Base-by-base conservation (phyloP, 306 rosid genomes). In the Fagus sylvatica region DNA sequence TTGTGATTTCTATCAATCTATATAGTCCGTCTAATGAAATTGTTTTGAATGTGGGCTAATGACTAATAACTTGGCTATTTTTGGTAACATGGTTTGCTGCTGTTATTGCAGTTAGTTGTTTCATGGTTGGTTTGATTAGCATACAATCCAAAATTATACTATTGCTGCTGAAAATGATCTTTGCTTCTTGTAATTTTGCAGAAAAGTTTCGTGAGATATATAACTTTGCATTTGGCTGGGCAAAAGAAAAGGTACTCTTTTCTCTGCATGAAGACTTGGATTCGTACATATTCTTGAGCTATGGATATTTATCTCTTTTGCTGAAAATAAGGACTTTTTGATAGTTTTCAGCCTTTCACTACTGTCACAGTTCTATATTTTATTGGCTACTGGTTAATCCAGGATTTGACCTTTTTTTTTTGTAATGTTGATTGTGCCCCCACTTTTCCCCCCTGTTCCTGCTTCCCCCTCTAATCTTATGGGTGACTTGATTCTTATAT, bases 201-300 rank as follows among this genome's bases (percentile, higher is more conserved):
- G 98, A 93, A 80, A 96, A 96, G 84, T 91, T 96, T 59, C 91
- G 96, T 7, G 99, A 96, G 85, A 93, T 96, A 59, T 96, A 96
- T 85, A 96, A 93, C 88, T 96, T 93, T 71, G 97, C 99, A 71
- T 96, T 96, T 87, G 90, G 93, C 78, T 96, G 99, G 99, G 99
- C 99, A 75, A 96, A 93, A 81, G 99, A 95, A 84, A 95, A 95
- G 98, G 99, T 95, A 88, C 37, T 0, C 17, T 36, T 36, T 64
- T 36, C 43, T 60, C 41, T 33, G 39, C 40, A 2, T 64, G 3
- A 15, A 36, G 1, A 43, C 46, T 64, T 64, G 17, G 39, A 28
- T 59, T 59, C 2, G 0, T 30, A 17, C 15, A 30, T 30, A 3
- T 11, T 59, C 66, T 32, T 34, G 62, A 56, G 33, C 1, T 2